Conservation (phyloP, 495 filamentous ascomycete genomes). For the Talaromyces trachyspermus region DNA sequence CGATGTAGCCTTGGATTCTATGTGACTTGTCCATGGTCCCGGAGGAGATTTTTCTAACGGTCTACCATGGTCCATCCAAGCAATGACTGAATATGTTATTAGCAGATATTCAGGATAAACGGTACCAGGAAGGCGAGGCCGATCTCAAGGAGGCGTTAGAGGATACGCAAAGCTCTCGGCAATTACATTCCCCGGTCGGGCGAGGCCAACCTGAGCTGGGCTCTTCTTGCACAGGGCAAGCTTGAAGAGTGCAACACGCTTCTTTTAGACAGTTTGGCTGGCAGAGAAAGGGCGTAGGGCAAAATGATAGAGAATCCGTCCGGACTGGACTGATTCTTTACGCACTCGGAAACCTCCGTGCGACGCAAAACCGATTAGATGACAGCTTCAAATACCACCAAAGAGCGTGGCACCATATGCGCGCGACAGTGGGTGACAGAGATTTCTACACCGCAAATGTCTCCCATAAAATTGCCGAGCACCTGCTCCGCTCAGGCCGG, state of each 20-base stretch:
- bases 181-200: conserved; percentile 10
- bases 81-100: neutral
- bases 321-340: conserved; percentile 25
- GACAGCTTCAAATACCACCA: conserved; percentile 21
- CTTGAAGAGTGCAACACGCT: neutral
- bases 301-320: conserved; percentile 14
- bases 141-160: conserved; percentile 2
- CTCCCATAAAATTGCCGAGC: conserved; percentile 23
- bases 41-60: neutral
- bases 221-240: neutral
- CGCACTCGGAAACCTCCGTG: conserved; percentile 20
- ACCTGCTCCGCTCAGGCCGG: conserved; percentile 15
- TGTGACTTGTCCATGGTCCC: conserved; percentile 2
- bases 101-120: neutral
- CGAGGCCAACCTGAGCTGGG: neutral
- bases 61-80: neutral
- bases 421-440: conserved; percentile 18
- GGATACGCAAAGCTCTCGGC: conserved; percentile 10
- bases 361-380: conserved; percentile 10
- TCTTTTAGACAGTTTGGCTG: conserved; percentile 10
- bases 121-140: neutral
- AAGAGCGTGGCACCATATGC: conserved; percentile 15
- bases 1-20: neutral
- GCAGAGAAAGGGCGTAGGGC: conserved; percentile 9
- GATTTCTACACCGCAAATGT: conserved; percentile 20